Evolutionary conservation across 1,284 basidiomycete genomes (phyloP).

Genomic region (Puccinia hordei): DNA sequence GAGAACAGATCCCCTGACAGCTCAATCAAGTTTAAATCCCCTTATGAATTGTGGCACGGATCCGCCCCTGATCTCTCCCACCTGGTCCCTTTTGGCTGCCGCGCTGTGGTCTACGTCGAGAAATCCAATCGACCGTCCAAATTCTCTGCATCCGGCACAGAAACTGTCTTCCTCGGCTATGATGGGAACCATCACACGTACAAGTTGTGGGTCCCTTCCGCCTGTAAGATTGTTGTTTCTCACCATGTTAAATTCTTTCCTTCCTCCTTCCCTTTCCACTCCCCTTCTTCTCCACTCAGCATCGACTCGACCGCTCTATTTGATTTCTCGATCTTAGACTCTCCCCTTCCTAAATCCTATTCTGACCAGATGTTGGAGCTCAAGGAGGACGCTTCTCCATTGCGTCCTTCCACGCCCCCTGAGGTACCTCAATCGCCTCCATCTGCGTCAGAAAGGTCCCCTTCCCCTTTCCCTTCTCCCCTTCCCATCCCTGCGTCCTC

Average conservation of each 20-base stretch:
- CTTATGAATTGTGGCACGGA: not conserved
- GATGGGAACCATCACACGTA: not conserved
- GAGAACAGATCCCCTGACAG: not conserved
- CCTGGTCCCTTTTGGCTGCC: not conserved
- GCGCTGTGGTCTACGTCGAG: not conserved
- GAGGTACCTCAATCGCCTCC: too few relatives aligned
- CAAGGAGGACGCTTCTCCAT: too few relatives aligned
- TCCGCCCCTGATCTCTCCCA: not conserved
- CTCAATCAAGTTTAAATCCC: not conserved
- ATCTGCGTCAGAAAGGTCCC: too few relatives aligned
- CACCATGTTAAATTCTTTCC: constrained; percentile 5
- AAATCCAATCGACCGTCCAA: not conserved
- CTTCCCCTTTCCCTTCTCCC: not conserved
- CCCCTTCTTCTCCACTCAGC: too few relatives aligned
- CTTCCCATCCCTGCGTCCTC: not conserved
- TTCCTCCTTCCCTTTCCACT: not conserved
- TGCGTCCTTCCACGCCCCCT: too few relatives aligned
- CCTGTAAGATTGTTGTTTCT: not conserved
- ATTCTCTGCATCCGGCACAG: not conserved
- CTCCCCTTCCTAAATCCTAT: not conserved
- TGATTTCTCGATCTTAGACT: too few relatives aligned
- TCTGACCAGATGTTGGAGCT: too few relatives aligned
- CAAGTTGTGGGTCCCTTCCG: not conserved
- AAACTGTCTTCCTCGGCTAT: not conserved
- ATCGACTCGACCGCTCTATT: too few relatives aligned